These are phyloP conservation scores for Phytophthora colocasiae DNA, from an alignment of 352 stramenopile genomes.

Conservation along the genomic window DNA sequence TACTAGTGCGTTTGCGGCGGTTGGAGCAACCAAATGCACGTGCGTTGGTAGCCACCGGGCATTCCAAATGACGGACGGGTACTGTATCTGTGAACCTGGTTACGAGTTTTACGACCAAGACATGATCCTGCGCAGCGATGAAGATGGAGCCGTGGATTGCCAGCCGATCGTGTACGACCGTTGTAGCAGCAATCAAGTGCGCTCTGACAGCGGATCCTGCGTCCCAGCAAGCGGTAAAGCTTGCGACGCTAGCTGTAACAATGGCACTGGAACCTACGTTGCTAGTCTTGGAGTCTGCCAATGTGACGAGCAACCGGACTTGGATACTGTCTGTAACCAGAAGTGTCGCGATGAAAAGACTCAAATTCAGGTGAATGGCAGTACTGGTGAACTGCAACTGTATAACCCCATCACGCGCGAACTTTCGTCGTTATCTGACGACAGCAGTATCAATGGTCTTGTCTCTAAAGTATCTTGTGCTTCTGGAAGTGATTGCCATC, in stretches of 20 bases:
- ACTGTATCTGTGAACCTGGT: conserved; percentile 91
- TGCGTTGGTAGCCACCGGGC: conserved; percentile 90
- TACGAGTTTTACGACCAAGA: conserved; percentile 93
- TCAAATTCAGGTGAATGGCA: conserved; percentile 68
- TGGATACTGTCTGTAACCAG: conserved; percentile 85
- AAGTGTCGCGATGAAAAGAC: conserved; percentile 64
- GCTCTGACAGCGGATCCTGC: conserved; percentile 77
- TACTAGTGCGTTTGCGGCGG: conserved; percentile 69
- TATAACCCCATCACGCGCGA: conserved; percentile 58
- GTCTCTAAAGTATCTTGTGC: conserved; percentile 64
- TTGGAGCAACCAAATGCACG: conserved; percentile 72
- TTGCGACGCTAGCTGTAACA: conserved; percentile 65
- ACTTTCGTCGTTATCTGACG: conserved; percentile 26
- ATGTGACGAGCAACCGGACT: conserved; percentile 73
- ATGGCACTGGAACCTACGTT: conserved; percentile 79
- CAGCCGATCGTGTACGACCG: conserved; percentile 93
- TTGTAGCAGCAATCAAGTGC: conserved; percentile 77
- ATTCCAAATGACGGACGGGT: conserved; percentile 92
- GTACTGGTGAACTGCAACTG: conserved; percentile 61
- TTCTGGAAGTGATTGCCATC: conserved; percentile 44
- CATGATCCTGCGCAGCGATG: conserved; percentile 78
- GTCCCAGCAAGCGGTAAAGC: conserved; percentile 49
- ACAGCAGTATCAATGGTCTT: conserved; percentile 31
- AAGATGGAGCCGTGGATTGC: conserved; percentile 90
- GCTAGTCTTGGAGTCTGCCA: conserved; percentile 87